A percentile compares a stretch with the other conserved stretches of the same genome.
phyloP scores from a whole-genome alignment of 768 basidiomycete species.

The Lactifluus subvellereus region DNA sequence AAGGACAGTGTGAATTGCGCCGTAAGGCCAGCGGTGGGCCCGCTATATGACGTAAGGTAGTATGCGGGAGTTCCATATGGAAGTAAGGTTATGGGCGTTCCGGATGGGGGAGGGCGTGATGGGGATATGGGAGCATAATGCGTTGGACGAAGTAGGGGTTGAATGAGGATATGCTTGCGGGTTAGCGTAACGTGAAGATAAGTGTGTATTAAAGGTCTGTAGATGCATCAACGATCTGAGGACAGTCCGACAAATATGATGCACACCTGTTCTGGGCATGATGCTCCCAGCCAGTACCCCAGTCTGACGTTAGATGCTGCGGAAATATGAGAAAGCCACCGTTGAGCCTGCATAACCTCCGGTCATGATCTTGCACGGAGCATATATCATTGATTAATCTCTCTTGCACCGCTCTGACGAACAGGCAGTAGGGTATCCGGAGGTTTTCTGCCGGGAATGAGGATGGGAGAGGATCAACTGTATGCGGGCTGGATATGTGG shows the following conservation, averaged over 20 bases:
- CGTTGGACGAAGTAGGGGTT: slow-evolving; percentile 54
- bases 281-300: slow-evolving; percentile 63
- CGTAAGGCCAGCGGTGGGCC: slow-evolving; percentile 55
- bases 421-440: slow-evolving; percentile 38
- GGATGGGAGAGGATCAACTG: slow-evolving; percentile 20
- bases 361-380: slow-evolving; percentile 22
- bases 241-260: slow-evolving; percentile 6
- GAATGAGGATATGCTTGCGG: slow-evolving; percentile 50
- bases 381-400: slow-evolving; percentile 48
- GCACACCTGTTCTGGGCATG: slow-evolving; percentile 43
- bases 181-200: slow-evolving; percentile 29
- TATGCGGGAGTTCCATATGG: slow-evolving; percentile 71
- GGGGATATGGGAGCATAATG: slow-evolving; percentile 47
- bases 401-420: slow-evolving; percentile 59
- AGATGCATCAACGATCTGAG: slow-evolving; percentile 19
- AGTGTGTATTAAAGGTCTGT: slow-evolving; percentile 56
- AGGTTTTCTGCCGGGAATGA: slow-evolving; percentile 43
- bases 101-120: slow-evolving; percentile 43
- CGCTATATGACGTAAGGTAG: slow-evolving; percentile 63
- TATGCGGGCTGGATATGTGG: slow-evolving; percentile 21
- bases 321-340: slow-evolving; percentile 60
- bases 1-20: slow-evolving; percentile 61
- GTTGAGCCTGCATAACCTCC: slow-evolving; percentile 46
- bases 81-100: slow-evolving; percentile 63
- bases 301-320: slow-evolving; percentile 42